These are phyloP conservation scores for Fistulinella prunicolor DNA, from an alignment of 768 basidiomycete genomes.

Conservation along the genomic window DNA sequence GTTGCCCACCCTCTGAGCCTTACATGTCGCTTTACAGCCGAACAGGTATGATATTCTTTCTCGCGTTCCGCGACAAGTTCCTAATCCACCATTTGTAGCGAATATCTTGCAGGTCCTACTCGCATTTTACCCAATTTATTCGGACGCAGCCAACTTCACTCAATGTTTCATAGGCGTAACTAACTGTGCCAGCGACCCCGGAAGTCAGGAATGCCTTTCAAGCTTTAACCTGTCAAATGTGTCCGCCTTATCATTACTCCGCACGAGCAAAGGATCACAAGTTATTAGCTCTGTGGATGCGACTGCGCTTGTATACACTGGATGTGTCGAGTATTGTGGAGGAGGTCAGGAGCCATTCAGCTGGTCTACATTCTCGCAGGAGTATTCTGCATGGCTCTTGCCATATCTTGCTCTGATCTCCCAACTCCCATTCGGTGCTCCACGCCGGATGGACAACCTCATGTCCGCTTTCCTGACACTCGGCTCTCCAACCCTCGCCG, in stretches of 20 bases:
- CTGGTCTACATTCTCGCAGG: conserved; percentile 29
- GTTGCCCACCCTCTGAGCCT: neutral
- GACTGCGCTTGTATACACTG: conserved; percentile 8
- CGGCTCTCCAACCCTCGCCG: conserved; percentile 44
- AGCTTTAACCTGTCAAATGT: neutral
- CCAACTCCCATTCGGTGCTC: conserved; percentile 47
- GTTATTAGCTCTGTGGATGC: neutral
- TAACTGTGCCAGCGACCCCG: neutral
- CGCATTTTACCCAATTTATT: neutral
- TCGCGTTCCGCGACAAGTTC: neutral
- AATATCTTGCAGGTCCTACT: neutral
- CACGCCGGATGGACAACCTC: conserved; percentile 39
- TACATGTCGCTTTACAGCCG: conserved; percentile 2
- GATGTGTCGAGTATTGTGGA: conserved; percentile 14
- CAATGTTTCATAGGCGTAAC: conserved; percentile 12
- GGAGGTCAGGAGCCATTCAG: conserved; percentile 10
- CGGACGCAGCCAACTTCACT: conserved; percentile 4
- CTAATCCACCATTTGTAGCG: conserved; percentile 6
- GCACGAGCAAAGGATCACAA: conserved; percentile 5
- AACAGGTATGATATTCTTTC: conserved; percentile 3
- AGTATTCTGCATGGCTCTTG: conserved; percentile 45
- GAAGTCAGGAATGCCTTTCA: conserved; percentile 1
- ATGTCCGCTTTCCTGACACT: conserved; percentile 41
- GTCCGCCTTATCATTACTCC: conserved; percentile 14
- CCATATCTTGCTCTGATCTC: conserved; percentile 49